phyloP scores from a whole-genome alignment of 495 filamentous ascomycete species.

The Aspergillus haitiensis region DNA sequence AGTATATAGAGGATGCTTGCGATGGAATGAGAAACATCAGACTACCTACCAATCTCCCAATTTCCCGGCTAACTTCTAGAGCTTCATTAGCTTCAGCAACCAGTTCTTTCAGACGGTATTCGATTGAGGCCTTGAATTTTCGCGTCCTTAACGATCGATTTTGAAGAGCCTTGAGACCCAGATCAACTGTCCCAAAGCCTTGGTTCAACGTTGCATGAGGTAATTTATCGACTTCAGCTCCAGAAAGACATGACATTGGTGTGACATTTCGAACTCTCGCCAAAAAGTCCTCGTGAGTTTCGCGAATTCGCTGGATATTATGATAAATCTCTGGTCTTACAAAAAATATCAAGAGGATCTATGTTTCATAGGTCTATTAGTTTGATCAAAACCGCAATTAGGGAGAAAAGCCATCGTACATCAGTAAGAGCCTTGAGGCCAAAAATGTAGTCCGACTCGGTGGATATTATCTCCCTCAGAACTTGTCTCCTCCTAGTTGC shows the following conservation, averaged over 20 bases:
- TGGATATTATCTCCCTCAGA: slow-evolving; percentile 78
- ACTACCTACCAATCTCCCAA: slow-evolving; percentile 66
- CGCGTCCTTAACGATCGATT: slow-evolving; percentile 33
- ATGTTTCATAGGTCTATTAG: not conserved
- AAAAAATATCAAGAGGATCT: slow-evolving; percentile 42
- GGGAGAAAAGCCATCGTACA: slow-evolving; percentile 48
- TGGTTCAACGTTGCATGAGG: slow-evolving; percentile 22
- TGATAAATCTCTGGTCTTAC: slow-evolving; percentile 43
- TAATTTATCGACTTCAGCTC: slow-evolving; percentile 22
- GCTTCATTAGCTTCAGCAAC: slow-evolving; percentile 69
- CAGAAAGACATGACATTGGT: slow-evolving; percentile 31
- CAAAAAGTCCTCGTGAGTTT: slow-evolving; percentile 47
- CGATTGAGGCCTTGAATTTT: slow-evolving; percentile 32
- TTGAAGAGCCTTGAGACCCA: slow-evolving; percentile 32
- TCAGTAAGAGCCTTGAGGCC: slow-evolving; percentile 84
- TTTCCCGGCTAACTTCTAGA: slow-evolving; percentile 72
- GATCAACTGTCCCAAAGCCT: slow-evolving; percentile 27
- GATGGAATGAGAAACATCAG: not conserved
- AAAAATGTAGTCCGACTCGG: slow-evolving; percentile 85
- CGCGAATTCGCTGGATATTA: slow-evolving; percentile 45
- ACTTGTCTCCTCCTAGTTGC: slow-evolving; percentile 72
- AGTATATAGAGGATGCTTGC: too few relatives aligned
- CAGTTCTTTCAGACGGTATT: slow-evolving; percentile 41
- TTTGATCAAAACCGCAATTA: not conserved
- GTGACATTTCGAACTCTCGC: slow-evolving; percentile 32